Conservation (phyloP, 352 stramenopile genomes). For the Globisporangium barbulae region DNA sequence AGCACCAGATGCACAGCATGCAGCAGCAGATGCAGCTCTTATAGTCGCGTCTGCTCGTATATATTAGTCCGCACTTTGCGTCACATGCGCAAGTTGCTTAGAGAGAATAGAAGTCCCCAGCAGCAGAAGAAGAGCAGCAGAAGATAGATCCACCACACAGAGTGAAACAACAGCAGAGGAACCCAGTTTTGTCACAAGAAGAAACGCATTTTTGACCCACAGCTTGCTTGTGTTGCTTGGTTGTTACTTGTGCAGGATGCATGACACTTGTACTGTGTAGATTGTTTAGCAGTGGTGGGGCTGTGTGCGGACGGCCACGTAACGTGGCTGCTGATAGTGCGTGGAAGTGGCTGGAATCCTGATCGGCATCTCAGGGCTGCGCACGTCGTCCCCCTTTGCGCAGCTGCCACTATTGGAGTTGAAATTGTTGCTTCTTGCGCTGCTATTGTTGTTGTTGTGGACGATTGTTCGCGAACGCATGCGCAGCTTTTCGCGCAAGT, state of each 20-base stretch:
- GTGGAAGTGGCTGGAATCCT: constrained; percentile 11
- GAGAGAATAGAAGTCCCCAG: constrained; percentile 13
- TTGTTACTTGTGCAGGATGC: too few relatives aligned
- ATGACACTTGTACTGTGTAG: background rate
- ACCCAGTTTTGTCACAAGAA: constrained; percentile 5
- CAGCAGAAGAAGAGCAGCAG: background rate
- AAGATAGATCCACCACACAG: constrained; percentile 4
- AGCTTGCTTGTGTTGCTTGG: background rate
- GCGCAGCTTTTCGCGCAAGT: constrained; percentile 48
- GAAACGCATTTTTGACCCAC: constrained; percentile 5
- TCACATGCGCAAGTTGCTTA: constrained; percentile 6
- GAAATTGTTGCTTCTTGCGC: background rate
- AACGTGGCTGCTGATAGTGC: background rate
- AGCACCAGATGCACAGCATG: constrained; percentile 76
- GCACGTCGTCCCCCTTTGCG: constrained; percentile 51
- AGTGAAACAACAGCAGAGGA: background rate
- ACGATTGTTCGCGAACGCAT: constrained; percentile 13
- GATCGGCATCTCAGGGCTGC: constrained; percentile 25
- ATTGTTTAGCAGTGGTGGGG: background rate
- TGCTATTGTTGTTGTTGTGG: background rate
- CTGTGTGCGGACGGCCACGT: background rate
- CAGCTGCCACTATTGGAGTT: background rate
- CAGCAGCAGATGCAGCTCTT: constrained; percentile 74
- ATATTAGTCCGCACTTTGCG: constrained; percentile 15
- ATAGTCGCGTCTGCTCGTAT: constrained; percentile 32